phyloP scores from a whole-genome alignment of 2,329 filamentous ascomycete species.

The Curvularia spicifera region DNA sequence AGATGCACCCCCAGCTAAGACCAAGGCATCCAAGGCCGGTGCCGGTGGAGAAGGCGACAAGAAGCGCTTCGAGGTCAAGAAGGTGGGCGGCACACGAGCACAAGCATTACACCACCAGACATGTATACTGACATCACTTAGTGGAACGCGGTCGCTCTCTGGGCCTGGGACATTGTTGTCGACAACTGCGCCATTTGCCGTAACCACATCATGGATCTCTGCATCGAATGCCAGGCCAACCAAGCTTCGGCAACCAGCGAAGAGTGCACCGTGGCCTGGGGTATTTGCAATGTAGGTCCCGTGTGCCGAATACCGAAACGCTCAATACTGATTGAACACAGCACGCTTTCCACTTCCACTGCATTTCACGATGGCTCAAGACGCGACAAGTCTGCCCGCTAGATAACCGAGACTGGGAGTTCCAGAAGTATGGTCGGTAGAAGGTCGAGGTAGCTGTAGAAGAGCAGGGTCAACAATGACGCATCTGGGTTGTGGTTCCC shows the following conservation, averaged over 20 bases:
- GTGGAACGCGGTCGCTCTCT: constrained; percentile 98
- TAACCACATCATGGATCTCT: constrained; percentile 99
- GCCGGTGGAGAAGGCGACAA: constrained; percentile 69
- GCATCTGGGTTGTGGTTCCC: constrained; percentile 26
- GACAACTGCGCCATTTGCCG: constrained; percentile 99
- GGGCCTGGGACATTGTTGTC: constrained; percentile 99
- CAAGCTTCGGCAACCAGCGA: constrained; percentile 96
- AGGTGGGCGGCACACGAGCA: constrained; percentile 63
- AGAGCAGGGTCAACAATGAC: constrained; percentile 8
- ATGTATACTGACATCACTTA: constrained; percentile 51
- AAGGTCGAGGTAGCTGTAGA: constrained; percentile 6
- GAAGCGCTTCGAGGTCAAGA: constrained; percentile 99
- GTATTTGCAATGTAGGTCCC: constrained; percentile 92
- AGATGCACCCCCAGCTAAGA: constrained; percentile 70
- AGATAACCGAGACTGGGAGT: constrained; percentile 99
- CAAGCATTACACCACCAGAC: neutral
- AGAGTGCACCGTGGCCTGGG: constrained; percentile 98
- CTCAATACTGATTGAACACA: constrained; percentile 56
- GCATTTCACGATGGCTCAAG: constrained; percentile 98
- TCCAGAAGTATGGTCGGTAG: constrained; percentile 92
- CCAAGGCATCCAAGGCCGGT: constrained; percentile 58
- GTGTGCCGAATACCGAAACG: neutral
- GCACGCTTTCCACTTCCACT: constrained; percentile 99
- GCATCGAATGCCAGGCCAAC: constrained; percentile 98
- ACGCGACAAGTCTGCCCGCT: constrained; percentile 97